These are phyloP conservation scores for Bassia scoparia DNA, from an alignment of 148 eudicot genomes.

Conservation along the genomic window DNA sequence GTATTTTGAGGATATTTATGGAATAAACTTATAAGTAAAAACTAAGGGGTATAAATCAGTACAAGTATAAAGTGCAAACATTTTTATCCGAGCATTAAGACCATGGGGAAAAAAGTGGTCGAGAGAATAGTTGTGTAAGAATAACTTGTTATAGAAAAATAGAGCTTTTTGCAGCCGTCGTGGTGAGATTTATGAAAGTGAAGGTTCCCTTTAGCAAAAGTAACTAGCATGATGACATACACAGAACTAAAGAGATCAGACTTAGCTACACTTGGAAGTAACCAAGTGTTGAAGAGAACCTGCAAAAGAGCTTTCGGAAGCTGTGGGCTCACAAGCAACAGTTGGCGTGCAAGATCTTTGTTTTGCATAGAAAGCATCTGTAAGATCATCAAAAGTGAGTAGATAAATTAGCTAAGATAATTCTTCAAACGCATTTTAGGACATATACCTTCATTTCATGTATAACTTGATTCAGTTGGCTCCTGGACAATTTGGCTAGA, in stretches of 20 bases:
- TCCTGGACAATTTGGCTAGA: constrained; percentile 84
- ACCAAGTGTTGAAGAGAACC: constrained; percentile 39
- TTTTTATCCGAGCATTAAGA: too few relatives aligned
- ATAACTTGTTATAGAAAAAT: too few relatives aligned
- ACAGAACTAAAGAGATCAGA: neutral
- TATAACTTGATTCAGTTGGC: constrained; percentile 67
- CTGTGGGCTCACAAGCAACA: constrained; percentile 63
- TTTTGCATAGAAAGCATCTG: constrained; percentile 77
- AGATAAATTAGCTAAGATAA: constrained; percentile 6
- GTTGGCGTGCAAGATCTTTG: constrained; percentile 74
- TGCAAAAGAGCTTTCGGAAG: constrained; percentile 82
- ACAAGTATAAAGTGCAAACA: too few relatives aligned
- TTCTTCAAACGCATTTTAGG: constrained; percentile 2
- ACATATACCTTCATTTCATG: constrained; percentile 68
- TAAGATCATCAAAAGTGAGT: constrained; percentile 26
- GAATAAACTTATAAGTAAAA: too few relatives aligned
- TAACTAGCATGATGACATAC: constrained; percentile 1
- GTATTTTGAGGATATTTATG: too few relatives aligned
- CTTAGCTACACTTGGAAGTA: constrained; percentile 8
- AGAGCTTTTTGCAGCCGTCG: too few relatives aligned
- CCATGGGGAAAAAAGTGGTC: too few relatives aligned
- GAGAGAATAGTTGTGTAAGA: too few relatives aligned
- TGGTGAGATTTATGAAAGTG: too few relatives aligned
- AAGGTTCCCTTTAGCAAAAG: neutral
- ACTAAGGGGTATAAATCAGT: too few relatives aligned